Evolutionary conservation across 2,329 filamentous ascomycete species (phyloP).

Genomic region (Rosellinia necatrix): DNA sequence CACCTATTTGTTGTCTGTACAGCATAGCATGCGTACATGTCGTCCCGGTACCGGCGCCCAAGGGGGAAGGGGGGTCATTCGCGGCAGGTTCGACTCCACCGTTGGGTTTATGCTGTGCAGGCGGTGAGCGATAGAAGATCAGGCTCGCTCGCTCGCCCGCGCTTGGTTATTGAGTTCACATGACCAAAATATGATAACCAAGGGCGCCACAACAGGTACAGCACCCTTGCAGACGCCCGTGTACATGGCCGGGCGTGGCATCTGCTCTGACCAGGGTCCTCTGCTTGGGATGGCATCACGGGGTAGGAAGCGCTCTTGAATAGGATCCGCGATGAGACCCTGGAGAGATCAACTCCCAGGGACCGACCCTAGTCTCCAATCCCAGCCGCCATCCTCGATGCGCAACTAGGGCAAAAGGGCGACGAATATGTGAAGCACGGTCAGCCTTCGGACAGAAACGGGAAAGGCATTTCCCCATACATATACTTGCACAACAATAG

Average conservation of each 20-base stretch:
- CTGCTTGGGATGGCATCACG: conserved; percentile 19
- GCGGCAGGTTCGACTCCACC: conserved; percentile 25
- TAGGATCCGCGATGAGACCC: conserved; percentile 17
- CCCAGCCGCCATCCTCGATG: conserved; percentile 13
- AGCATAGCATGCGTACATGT: not conserved
- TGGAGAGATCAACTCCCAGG: conserved; percentile 16
- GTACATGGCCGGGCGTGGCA: conserved; percentile 19
- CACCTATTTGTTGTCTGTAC: conserved; percentile 20
- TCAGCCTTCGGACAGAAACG: conserved; percentile 17
- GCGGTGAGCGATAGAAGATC: conserved; percentile 28
- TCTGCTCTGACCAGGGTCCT: conserved; percentile 14
- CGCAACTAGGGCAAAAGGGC: conserved; percentile 23
- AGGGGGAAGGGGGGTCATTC: conserved; percentile 21
- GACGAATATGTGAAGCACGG: conserved; percentile 21
- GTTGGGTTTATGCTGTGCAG: conserved; percentile 27
- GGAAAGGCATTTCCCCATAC: conserved; percentile 16
- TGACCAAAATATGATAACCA: conserved; percentile 25
- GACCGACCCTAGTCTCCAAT: conserved; percentile 6
- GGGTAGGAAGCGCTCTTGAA: conserved; percentile 19
- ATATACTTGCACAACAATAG: too few relatives aligned
- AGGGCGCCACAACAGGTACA: conserved; percentile 19
- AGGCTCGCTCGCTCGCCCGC: too few relatives aligned
- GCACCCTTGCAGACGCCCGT: conserved; percentile 13
- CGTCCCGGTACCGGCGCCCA: conserved; percentile 23
- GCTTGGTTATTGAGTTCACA: conserved; percentile 24